Percentiles rank a stretch among this genome's conserved stretches.
phyloP scores from a whole-genome alignment of 2,329 filamentous ascomycete genomes.

The Ophiostoma ulmi region DNA sequence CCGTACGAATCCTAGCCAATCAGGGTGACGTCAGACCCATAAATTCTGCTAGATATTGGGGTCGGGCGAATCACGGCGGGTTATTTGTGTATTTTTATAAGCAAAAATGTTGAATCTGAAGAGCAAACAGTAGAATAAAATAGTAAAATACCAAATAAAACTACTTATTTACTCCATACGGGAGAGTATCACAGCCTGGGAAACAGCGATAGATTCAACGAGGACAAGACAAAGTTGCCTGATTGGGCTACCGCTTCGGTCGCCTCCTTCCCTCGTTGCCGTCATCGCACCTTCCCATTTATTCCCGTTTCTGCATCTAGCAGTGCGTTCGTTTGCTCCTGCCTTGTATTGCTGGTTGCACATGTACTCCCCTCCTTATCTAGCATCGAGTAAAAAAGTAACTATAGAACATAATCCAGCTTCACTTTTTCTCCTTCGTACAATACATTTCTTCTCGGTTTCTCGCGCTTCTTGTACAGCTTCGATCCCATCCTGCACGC shows the following conservation, averaged over 20 bases:
- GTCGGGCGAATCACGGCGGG: slow-evolving; percentile 21
- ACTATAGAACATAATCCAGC: not conserved
- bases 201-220: slow-evolving; percentile 28
- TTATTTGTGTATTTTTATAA: not conserved
- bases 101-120: not conserved
- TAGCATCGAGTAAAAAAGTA: not conserved
- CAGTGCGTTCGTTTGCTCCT: not conserved
- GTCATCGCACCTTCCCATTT: slow-evolving; percentile 11
- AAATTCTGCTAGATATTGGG: slow-evolving; percentile 7
- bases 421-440: not conserved
- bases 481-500: not conserved
- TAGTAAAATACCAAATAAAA: not conserved
- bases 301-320: not conserved
- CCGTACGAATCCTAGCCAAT: slow-evolving; percentile 9
- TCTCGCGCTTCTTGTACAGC: not conserved
- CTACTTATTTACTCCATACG: not conserved
- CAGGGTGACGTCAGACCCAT: slow-evolving; percentile 13
- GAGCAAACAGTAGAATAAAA: not conserved
- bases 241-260: not conserved
- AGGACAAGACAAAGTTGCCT: slow-evolving; percentile 8
- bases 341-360: not conserved
- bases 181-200: slow-evolving; percentile 21
- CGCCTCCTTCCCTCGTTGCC: slow-evolving; percentile 15
- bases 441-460: not conserved
- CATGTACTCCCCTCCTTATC: not conserved